Evolutionary conservation across 108 stramenopile genomes (phyloP).

Genomic region (Stephanodiscus minutulus): DNA sequence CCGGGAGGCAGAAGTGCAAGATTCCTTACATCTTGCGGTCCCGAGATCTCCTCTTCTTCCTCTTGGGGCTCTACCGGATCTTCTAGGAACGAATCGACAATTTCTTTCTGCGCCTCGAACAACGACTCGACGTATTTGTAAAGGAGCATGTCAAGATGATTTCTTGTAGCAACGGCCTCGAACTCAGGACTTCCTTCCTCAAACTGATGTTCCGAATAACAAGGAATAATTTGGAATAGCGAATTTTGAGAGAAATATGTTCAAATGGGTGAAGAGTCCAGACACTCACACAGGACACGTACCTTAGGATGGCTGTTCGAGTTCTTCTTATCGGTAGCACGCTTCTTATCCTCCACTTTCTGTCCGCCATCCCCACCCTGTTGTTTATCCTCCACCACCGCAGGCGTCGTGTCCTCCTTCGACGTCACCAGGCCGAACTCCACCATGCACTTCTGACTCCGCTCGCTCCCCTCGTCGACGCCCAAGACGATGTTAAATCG

Average conservation of each 20-base stretch:
- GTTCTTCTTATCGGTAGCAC: constrained; percentile 41
- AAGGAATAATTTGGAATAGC: neutral
- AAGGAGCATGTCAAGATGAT: constrained; percentile 43
- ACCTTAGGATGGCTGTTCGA: constrained; percentile 52
- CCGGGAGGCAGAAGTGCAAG: constrained; percentile 18
- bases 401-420: neutral
- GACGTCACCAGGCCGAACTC: constrained; percentile 1
- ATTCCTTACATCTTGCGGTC: constrained; percentile 5
- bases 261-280: neutral
- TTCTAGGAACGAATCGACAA: constrained; percentile 31
- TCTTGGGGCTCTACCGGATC: constrained; percentile 6
- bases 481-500: constrained; percentile 27
- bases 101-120: constrained; percentile 45
- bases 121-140: constrained; percentile 36
- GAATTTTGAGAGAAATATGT: neutral
- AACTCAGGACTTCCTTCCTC: constrained; percentile 36
- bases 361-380: constrained; percentile 1
- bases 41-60: constrained; percentile 6
- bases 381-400: constrained; percentile 25
- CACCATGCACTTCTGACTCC: constrained; percentile 12
- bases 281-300: constrained; percentile 4
- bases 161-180: constrained; percentile 31
- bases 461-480: neutral
- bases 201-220: constrained; percentile 11
- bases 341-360: constrained; percentile 39